Percentiles rank a stretch among this genome's conserved stretches.
Conservation (phyloP, 2,329 filamentous ascomycete genomes). For the Diplocarpon rosae region DNA sequence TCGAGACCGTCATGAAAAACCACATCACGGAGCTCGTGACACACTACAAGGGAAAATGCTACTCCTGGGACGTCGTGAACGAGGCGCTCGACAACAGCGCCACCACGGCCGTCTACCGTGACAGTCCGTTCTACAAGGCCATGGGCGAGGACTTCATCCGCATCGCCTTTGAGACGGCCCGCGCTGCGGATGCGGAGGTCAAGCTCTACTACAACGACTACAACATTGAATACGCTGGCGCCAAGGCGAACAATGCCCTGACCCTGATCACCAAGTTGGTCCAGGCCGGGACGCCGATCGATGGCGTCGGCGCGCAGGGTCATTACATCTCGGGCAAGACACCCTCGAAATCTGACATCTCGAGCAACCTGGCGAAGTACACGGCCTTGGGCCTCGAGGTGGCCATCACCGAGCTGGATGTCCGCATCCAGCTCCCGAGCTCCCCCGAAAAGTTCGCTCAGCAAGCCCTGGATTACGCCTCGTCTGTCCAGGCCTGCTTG, state of each 20-base stretch:
- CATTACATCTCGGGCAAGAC: constrained; percentile 48
- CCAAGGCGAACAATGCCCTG: constrained; percentile 35
- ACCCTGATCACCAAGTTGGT: constrained; percentile 36
- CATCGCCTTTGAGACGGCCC: constrained; percentile 23
- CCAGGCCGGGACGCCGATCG: constrained; percentile 42
- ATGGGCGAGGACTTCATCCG: constrained; percentile 33
- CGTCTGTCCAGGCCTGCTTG: constrained; percentile 20
- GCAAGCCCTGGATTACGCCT: constrained; percentile 39
- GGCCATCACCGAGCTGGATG: constrained; percentile 52
- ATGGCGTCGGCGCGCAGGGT: constrained; percentile 51
- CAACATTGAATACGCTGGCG: constrained; percentile 45
- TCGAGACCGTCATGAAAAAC: constrained; percentile 43
- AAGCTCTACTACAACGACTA: constrained; percentile 42
- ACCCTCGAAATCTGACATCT: constrained; percentile 34
- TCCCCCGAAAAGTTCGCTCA: constrained; percentile 30
- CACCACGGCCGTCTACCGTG: constrained; percentile 37
- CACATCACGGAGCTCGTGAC: constrained; percentile 48
- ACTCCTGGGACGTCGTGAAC: constrained; percentile 56
- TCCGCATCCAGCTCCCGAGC: constrained; percentile 39
- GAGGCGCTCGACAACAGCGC: constrained; percentile 34
- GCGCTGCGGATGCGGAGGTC: constrained; percentile 17
- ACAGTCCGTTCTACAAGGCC: constrained; percentile 20
- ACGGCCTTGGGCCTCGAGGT: constrained; percentile 43
- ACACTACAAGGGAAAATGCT: constrained; percentile 48
- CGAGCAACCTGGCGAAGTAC: constrained; percentile 39